Evolutionary conservation across 169 alveolate genomes (phyloP).

Genomic region (Eimeria acervulina): DNA sequence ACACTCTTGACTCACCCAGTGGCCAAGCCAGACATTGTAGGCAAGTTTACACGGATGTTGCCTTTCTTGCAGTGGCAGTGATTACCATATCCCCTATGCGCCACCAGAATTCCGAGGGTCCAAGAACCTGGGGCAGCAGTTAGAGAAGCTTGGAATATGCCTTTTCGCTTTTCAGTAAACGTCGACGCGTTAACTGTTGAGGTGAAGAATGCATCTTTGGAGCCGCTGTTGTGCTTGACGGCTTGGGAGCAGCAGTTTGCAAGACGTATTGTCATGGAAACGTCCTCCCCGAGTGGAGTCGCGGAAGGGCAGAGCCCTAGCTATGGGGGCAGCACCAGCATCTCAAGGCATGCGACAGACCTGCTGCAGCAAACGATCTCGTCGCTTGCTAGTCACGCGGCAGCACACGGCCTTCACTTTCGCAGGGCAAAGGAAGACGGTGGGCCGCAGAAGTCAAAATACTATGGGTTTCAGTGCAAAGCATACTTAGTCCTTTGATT

Average conservation of each 20-base stretch:
- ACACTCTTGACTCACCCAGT: constrained; percentile 59
- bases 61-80: background rate
- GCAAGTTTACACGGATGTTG: constrained; percentile 15
- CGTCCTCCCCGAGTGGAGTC: background rate
- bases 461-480: background rate
- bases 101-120: background rate
- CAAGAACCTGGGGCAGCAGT: background rate
- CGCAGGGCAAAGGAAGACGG: constrained; percentile 40
- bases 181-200: constrained; percentile 7
- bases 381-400: constrained; percentile 71
- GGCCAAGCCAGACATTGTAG: constrained; percentile 60
- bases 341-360: constrained; percentile 73
- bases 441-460: background rate
- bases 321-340: constrained; percentile 41
- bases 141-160: background rate
- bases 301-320: constrained; percentile 7
- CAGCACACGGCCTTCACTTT: constrained; percentile 61
- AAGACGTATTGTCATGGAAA: constrained; percentile 33
- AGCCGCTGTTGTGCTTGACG: constrained; percentile 62
- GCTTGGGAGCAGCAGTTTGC: constrained; percentile 70
- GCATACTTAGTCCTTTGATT: background rate
- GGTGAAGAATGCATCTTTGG: constrained; percentile 36
- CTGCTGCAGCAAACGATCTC: constrained; percentile 61
- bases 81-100: background rate
- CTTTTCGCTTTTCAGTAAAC: constrained; percentile 36